Conservation (phyloP, 805 yeast genomes). For the Wickerhamiella qilinensis region DNA sequence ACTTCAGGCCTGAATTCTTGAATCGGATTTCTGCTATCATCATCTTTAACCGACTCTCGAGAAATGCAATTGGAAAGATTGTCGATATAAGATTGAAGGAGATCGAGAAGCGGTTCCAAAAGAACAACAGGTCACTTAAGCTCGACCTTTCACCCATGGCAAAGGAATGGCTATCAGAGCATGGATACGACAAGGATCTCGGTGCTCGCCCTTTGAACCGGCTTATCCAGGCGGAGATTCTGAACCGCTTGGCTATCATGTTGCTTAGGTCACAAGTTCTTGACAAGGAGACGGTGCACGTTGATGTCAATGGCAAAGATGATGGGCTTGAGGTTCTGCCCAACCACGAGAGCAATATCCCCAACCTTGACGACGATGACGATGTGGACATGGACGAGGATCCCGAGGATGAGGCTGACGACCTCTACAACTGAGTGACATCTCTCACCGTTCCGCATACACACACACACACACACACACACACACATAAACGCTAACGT, state of each 20-base stretch:
- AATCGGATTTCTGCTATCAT: slow-evolving; percentile 91
- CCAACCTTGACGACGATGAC: slow-evolving; percentile 31
- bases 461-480: not conserved
- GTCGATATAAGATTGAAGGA: slow-evolving; percentile 74
- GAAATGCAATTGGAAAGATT: slow-evolving; percentile 81
- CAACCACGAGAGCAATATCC: slow-evolving; percentile 62
- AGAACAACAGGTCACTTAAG: slow-evolving; percentile 62
- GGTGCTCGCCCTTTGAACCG: slow-evolving; percentile 93
- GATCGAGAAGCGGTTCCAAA: slow-evolving; percentile 69
- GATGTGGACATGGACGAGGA: slow-evolving; percentile 20
- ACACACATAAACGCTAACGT: too few species aligned
- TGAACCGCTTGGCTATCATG: slow-evolving; percentile 80
- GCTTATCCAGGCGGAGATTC: slow-evolving; percentile 72
- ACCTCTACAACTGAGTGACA: not conserved
- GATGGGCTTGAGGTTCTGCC: slow-evolving; percentile 69
- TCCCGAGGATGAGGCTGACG: slow-evolving; percentile 10
- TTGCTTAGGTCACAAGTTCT: slow-evolving; percentile 70
- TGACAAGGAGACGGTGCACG: slow-evolving; percentile 75
- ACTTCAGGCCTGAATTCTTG: slow-evolving; percentile 93
- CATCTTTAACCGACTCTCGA: slow-evolving; percentile 82
- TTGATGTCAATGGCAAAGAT: slow-evolving; percentile 29
- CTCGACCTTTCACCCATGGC: slow-evolving; percentile 65
- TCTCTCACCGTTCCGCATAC: not conserved
- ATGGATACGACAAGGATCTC: slow-evolving; percentile 83
- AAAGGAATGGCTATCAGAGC: slow-evolving; percentile 59